These are phyloP conservation scores for Silene noctiflora DNA, from an alignment of 179 eudicot species.

Conservation along the genomic window DNA sequence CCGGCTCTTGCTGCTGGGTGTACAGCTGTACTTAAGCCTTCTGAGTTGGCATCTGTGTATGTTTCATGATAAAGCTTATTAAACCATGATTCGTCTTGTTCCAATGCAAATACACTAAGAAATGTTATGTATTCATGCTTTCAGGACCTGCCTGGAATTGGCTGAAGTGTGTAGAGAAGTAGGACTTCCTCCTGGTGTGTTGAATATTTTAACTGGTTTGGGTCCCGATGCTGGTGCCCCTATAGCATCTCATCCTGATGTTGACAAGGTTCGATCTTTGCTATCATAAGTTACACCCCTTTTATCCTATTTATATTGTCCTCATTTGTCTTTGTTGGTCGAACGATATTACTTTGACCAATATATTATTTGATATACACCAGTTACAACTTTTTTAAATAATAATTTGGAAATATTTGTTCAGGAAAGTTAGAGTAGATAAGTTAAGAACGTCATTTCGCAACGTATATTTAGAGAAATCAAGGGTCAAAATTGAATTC, in stretches of 20 bases:
- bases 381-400: too few species aligned
- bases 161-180: slow-evolving; percentile 80
- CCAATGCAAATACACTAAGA: slow-evolving; percentile 6
- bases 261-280: slow-evolving; percentile 68
- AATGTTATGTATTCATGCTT: slow-evolving; percentile 12
- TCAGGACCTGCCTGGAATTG: slow-evolving; percentile 91
- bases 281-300: slow-evolving; percentile 8
- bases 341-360: neutral
- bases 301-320: neutral
- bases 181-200: slow-evolving; percentile 85
- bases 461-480: too few species aligned
- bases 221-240: slow-evolving; percentile 97
- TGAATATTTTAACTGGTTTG: slow-evolving; percentile 81
- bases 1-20: slow-evolving; percentile 99
- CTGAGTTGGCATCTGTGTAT: slow-evolving; percentile 86
- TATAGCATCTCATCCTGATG: slow-evolving; percentile 87
- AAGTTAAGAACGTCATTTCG: too few species aligned
- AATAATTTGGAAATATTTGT: too few species aligned
- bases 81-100: neutral
- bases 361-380: too few species aligned
- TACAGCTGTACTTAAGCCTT: slow-evolving; percentile 92
- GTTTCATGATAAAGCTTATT: slow-evolving; percentile 18
- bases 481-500: too few species aligned
- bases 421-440: too few species aligned
- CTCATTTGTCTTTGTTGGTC: neutral